Base-by-base conservation (phyloP, 1,284 basidiomycete genomes). In the Xanthoconium separans region DNA sequence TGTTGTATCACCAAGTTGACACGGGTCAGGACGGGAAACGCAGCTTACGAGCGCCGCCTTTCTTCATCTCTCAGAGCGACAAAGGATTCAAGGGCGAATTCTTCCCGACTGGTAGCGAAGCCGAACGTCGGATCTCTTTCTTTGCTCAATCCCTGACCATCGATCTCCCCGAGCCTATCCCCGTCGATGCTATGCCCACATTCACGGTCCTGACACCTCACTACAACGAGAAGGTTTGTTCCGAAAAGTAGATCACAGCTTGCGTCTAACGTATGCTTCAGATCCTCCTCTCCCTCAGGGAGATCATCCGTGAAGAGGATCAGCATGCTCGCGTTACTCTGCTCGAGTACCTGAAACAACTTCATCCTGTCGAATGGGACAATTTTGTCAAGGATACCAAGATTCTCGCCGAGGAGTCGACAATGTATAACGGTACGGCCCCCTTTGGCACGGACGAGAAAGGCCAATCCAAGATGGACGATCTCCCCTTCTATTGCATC, bases 311-410 rank as follows among this genome's bases (percentile, higher is more conserved):
- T 62, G 95, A 98, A 73, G 93, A 97, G 69, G 93, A 98, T 72
- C 91, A 95, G 71, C 90, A 93, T 69, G 93, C 93, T 10, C 92
- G 95, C 50, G 95, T 97, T 51, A 98, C 95, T 8, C 82, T 98
- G 15, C 79, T 98, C 50, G 95, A 97, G 73, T 98, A 99, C 76
- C 81, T 99, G 65, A 99, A 99, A 76, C 96, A 99, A 73, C 85
- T 99, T 45, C 96, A 99, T 71, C 92, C 95, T 5, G 81, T 99
- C 65, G 96, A 99, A 71, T 99, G 96, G 96, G 94, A 98, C 77
- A 99, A 99, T 74, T 99, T 99, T 63, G 96, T 99, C 66, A 95
- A 95, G 77, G 96, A 99, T 71, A 99, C 97, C 70, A 99, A 97
- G 81, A 99, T 99, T 61, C 81, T 99, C 49, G 96, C 96, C 1